These are phyloP conservation scores for Aphanoascus verrucosus DNA, from an alignment of 2,329 filamentous ascomycete genomes.

Conservation along the genomic window DNA sequence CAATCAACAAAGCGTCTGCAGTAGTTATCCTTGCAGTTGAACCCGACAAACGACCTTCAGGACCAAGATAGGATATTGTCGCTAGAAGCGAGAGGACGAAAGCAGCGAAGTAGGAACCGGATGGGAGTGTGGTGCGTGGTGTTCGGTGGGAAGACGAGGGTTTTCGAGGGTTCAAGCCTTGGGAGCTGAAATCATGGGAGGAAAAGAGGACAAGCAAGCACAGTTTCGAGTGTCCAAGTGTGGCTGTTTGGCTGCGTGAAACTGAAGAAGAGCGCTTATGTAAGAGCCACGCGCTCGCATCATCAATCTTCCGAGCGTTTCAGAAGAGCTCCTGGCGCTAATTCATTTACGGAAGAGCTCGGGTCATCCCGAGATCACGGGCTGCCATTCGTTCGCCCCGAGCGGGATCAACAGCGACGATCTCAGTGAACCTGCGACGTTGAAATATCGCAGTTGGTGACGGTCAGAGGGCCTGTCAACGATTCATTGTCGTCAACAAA, in stretches of 20 bases:
- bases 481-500: too few species aligned
- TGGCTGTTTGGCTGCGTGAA: neutral
- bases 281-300: neutral
- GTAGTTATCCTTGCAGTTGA: neutral
- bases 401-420: neutral
- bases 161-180: neutral
- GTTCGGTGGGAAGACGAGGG: neutral
- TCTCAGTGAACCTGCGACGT: neutral
- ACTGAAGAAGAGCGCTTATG: neutral
- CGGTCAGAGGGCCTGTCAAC: neutral
- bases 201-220: constrained; percentile 10
- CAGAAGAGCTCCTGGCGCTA: neutral
- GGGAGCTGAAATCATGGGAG: neutral
- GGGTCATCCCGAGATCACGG: neutral
- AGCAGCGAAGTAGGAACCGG: neutral
- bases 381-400: neutral
- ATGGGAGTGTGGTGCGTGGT: neutral
- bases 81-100: neutral
- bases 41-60: neutral
- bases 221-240: constrained; percentile 8
- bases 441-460: neutral
- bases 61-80: neutral
- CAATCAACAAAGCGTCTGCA: neutral
- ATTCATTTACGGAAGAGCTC: neutral
- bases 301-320: constrained; percentile 3